These are phyloP conservation scores for Pichia sp. DNA, from an alignment of 1,139 yeast genomes.

Conservation along the genomic window DNA sequence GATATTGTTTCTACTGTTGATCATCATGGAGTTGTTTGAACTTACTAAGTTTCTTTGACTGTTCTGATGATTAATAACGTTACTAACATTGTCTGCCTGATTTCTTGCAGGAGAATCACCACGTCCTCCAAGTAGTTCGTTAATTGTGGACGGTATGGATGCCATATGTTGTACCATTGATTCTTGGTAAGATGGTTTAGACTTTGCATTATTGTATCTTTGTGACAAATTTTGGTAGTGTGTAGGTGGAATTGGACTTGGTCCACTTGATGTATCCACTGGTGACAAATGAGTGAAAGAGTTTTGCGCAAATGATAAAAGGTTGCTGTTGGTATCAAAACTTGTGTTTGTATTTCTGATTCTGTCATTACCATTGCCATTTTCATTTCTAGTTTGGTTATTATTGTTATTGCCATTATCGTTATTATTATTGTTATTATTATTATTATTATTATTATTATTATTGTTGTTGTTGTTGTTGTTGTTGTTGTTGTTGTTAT, in stretches of 20 bases:
- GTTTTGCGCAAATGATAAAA: conserved; percentile 12
- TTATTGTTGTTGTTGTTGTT: background rate
- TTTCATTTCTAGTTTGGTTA: conserved; percentile 5
- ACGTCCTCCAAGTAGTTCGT: conserved; percentile 19
- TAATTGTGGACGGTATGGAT: conserved; percentile 25
- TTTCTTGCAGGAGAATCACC: background rate
- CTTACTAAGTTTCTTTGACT: conserved; percentile 11
- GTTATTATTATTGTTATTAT: conserved; percentile 6
- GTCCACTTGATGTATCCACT: conserved; percentile 3
- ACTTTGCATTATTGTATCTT: conserved; percentile 14
- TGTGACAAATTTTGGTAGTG: conserved; percentile 16
- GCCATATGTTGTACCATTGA: conserved; percentile 14
- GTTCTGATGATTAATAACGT: conserved; percentile 5
- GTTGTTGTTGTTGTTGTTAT: conserved; percentile 7
- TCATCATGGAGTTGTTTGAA: background rate
- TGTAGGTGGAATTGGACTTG: conserved; percentile 11
- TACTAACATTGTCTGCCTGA: background rate
- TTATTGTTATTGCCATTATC: background rate
- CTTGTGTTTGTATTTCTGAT: background rate
- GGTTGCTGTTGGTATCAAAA: conserved; percentile 1
- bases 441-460: conserved; percentile 1
- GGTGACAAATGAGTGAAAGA: conserved; percentile 18
- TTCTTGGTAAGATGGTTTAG: conserved; percentile 15
- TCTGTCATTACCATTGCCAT: background rate
- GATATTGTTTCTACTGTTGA: conserved; percentile 13